Evolutionary conservation across 371 early-diverging fungal species (phyloP), one percentile per base, ranked within the genome.

Genomic region (Rhizopus stolonifer): DNA sequence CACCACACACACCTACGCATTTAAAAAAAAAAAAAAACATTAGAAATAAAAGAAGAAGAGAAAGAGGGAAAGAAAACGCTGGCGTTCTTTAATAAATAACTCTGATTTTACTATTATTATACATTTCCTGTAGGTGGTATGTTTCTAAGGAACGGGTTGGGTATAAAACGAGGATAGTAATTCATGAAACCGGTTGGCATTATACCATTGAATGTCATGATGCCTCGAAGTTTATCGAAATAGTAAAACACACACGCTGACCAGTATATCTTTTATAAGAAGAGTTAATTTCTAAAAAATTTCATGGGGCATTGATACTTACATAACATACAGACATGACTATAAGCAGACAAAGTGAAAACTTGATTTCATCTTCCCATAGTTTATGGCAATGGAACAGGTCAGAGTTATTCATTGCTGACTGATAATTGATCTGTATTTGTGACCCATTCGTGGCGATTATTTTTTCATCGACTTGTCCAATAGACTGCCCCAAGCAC

Each of bases 321-420:
- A 66, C 72, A 57, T 68, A 72, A 17, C 64, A 61, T 0, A 68
- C 45, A 0, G 52, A 29, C 29, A 72, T 54, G n/a, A 68, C 42
- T 11, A 72, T 52, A 18, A 62, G 61, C 5, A 72, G 24, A 4
- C 57, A 61, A 46, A 72, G 43, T 4, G 64, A 55, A 23, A 72
- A 59, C 15, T 72, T 72, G 31, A 72, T 38, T 38, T 72, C 72
- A 46, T 72, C 67, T 45, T 72, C 64, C 72, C 72, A 72, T 33
- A 72, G 39, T 31, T 64, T 68, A 9, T 66, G 52, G 48, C 72
- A 72, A 23, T 72, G 65, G 56, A 59, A 72, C 2, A 52, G 13
- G 33, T 43, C 43, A 22, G 38, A 18, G 22, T 24, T 25, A 2
- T 49, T 13, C 1, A 42, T 38, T 8, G 49, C 9, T n/a, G 34